A percentile compares a stretch with the other conserved stretches of the same genome.
These are phyloP conservation scores for Lasiodiplodia theobromae DNA, from an alignment of 2,329 filamentous ascomycete species.

Conservation along the genomic window DNA sequence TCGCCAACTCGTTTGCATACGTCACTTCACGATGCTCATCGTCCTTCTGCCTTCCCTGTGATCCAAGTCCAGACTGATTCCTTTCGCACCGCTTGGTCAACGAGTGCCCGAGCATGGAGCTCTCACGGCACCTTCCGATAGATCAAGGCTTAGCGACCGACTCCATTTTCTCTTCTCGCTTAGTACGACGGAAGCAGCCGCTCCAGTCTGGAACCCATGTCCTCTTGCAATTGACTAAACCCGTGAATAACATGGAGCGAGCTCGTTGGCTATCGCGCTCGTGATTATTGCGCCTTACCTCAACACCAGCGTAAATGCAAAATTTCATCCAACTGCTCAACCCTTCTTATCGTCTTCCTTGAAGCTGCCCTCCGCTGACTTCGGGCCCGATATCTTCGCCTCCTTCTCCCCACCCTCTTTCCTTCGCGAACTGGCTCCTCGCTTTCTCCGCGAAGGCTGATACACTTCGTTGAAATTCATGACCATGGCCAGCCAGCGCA, in stretches of 20 bases:
- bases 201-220: not conserved
- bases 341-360: slow-evolving; percentile 17
- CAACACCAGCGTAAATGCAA: slow-evolving; percentile 6
- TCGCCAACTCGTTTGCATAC: not conserved
- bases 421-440: slow-evolving; percentile 44
- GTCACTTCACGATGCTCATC: not conserved
- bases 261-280: not conserved
- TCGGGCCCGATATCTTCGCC: slow-evolving; percentile 35
- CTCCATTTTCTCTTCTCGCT: not conserved
- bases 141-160: not conserved
- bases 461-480: slow-evolving; percentile 99
- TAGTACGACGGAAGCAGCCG: not conserved
- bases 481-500: slow-evolving; percentile 92
- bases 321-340: not conserved
- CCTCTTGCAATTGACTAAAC: not conserved
- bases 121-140: not conserved
- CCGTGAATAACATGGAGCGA: not conserved
- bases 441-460: slow-evolving; percentile 73
- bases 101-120: not conserved
- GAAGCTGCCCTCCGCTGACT: slow-evolving; percentile 15
- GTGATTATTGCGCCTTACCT: slow-evolving; percentile 8
- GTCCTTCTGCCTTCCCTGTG: not conserved
- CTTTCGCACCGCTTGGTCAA: not conserved
- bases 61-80: not conserved
- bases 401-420: slow-evolving; percentile 43